Evolutionary conservation across 2,329 filamentous ascomycete genomes (phyloP).

Genomic region (Cercospora sesami): DNA sequence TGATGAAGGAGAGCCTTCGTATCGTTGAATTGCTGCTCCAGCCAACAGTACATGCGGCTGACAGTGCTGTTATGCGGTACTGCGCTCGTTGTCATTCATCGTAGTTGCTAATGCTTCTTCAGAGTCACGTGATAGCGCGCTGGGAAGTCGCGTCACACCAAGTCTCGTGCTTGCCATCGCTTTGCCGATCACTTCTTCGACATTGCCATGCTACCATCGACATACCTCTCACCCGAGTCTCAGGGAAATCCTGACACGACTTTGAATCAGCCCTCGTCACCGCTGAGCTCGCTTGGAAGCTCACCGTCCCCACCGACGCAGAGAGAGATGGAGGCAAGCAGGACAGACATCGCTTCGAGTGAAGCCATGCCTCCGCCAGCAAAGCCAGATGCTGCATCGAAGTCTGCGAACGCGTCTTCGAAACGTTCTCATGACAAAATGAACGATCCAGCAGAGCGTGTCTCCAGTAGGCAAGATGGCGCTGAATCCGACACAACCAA

Average conservation of each 20-base stretch:
- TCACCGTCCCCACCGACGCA: neutral
- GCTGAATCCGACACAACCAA: neutral
- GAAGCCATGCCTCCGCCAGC: slow-evolving; percentile 10
- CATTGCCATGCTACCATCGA: neutral
- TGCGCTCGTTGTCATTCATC: neutral
- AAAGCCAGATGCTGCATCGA: slow-evolving; percentile 5
- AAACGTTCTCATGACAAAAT: slow-evolving; percentile 24
- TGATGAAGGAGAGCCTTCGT: neutral
- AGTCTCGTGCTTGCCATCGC: neutral
- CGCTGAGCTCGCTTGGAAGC: slow-evolving; percentile 8
- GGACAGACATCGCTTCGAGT: neutral
- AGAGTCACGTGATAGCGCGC: neutral
- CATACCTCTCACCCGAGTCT: neutral
- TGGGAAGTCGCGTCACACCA: neutral
- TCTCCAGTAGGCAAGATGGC: slow-evolving; percentile 2
- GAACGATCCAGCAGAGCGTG: slow-evolving; percentile 6
- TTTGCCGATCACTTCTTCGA: neutral
- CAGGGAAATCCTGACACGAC: neutral
- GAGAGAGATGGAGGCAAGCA: slow-evolving; percentile 7
- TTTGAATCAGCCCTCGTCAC: neutral
- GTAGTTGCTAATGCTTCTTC: neutral
- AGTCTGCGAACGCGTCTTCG: neutral
- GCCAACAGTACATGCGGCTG: neutral
- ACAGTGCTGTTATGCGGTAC: neutral
- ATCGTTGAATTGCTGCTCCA: neutral